Base-by-base conservation (phyloP, 1,284 basidiomycete species). In the Ustilago curta region DNA sequence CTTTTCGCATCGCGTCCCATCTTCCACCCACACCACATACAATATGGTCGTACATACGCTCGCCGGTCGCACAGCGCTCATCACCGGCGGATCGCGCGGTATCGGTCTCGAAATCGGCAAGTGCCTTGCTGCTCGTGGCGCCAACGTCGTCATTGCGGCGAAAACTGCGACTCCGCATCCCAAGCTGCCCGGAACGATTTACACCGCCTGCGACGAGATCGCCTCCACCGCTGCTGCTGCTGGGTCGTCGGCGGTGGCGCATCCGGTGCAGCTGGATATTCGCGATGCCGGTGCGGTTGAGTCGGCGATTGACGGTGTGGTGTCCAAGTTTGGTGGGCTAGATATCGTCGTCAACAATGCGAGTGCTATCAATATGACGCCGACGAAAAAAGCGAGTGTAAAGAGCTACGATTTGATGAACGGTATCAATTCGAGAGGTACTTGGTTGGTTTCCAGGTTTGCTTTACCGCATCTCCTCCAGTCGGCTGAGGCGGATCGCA, bases 281-380 rank as follows among this genome's bases (percentile, higher is more conserved):
- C 71, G 84, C 0, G 66, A 83, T 53, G 79, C 65, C 0, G 39
- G 48, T 8, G 75, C 72, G 3, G 82, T 85, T 0, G 64, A 83
- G 42, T 51, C 68, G 0, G 82, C 81, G 5, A 71, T 85, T 35
- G 61, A 74, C 7, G 19, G 57, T 18, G 73, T 77, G 0, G 79
- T 64, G 8, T 23, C 35, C 7, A 70, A 59, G 42, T 83, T 85
- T 44, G 83, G 83, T 1, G 76, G 74, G 1, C 50, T 85, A 12
- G 84, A 85, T 44, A 78, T 85, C 18, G 64, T 85, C 11, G 58
- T 85, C 49, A 85, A 85, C 69, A 85, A 85, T 45, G 83, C 81
- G 25, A 44, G 58, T 49, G 84, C 84, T 5, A 85, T 85, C 64
- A 80, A 73, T 14, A 67, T 85, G 62, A 70, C 70, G 0, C 66